phyloP scores from a whole-genome alignment of 768 basidiomycete species.

The Amanita pallidorosea region DNA sequence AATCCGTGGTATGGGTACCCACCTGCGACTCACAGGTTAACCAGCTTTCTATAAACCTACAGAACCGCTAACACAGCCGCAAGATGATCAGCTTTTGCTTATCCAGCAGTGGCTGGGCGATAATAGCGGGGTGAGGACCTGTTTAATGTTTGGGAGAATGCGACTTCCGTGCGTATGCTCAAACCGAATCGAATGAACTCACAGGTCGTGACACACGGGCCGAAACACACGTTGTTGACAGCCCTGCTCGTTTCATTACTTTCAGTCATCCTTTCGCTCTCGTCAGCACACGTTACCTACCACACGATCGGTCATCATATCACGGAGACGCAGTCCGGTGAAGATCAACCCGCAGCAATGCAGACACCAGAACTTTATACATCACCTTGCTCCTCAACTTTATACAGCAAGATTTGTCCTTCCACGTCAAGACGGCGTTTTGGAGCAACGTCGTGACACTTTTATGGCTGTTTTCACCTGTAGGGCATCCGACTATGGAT shows the following conservation, averaged over 20 bases:
- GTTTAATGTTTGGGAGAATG: constrained; percentile 50
- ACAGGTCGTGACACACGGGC: neutral
- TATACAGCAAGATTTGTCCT: constrained; percentile 34
- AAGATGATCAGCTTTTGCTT: constrained; percentile 51
- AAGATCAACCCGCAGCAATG: neutral
- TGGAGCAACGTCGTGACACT: constrained; percentile 59
- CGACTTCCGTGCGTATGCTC: constrained; percentile 32
- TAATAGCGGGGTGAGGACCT: constrained; percentile 46
- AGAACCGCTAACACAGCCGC: constrained; percentile 36
- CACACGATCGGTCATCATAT: constrained; percentile 55
- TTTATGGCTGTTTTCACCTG: constrained; percentile 71
- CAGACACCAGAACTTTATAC: constrained; percentile 76
- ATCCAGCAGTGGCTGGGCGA: constrained; percentile 52
- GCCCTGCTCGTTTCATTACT: constrained; percentile 40
- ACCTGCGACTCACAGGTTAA: constrained; percentile 11
- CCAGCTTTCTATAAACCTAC: constrained; percentile 42
- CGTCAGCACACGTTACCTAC: constrained; percentile 60
- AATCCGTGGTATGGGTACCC: constrained; percentile 16
- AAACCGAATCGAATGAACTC: neutral
- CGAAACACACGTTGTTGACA: constrained; percentile 30
- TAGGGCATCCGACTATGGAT: too few species aligned
- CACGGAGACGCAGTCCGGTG: constrained; percentile 35
- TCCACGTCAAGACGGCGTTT: constrained; percentile 50
- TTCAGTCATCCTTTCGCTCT: constrained; percentile 46
- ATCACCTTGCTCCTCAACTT: constrained; percentile 68